Percentiles rank a stretch among this genome's conserved stretches.
These are phyloP conservation scores for Phytopythium sindhum DNA, from an alignment of 352 stramenopile genomes.

Conservation along the genomic window DNA sequence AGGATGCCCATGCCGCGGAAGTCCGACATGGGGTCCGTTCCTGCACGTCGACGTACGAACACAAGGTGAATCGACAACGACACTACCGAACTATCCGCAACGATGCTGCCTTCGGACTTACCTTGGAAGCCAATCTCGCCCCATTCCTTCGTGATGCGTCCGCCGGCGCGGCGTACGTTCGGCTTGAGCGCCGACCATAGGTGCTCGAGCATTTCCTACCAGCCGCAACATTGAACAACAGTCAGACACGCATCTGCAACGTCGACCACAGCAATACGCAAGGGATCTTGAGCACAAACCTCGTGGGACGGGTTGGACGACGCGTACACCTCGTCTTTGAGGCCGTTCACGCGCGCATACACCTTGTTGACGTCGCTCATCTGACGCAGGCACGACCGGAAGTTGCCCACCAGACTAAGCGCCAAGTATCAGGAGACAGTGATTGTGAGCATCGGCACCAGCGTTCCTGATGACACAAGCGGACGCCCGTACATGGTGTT, in stretches of 20 bases:
- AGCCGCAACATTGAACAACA: background rate
- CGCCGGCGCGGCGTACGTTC: slow-evolving; percentile 62
- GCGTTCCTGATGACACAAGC: too few relatives aligned
- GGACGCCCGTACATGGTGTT: slow-evolving; percentile 33
- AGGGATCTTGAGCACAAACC: slow-evolving; percentile 13
- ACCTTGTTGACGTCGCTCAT: slow-evolving; percentile 80
- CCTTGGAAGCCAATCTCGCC: slow-evolving; percentile 87
- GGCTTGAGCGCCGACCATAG: slow-evolving; percentile 81
- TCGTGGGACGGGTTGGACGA: slow-evolving; percentile 68
- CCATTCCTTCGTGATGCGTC: slow-evolving; percentile 86
- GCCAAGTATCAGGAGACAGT: background rate
- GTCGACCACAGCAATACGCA: background rate
- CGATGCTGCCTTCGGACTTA: slow-evolving; percentile 7
- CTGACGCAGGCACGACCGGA: slow-evolving; percentile 60
- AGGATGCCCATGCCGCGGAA: slow-evolving; percentile 83
- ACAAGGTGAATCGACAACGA: background rate
- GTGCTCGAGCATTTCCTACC: slow-evolving; percentile 72
- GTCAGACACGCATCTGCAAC: background rate
- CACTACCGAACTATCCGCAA: background rate
- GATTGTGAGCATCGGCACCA: background rate
- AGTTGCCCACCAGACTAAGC: slow-evolving; percentile 56
- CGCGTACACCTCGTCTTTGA: slow-evolving; percentile 69
- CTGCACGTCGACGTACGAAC: slow-evolving; percentile 12
- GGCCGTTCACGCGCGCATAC: slow-evolving; percentile 39
- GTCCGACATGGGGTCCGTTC: slow-evolving; percentile 82